phyloP scores from a whole-genome alignment of 2,329 filamentous ascomycete species.

The Cladosporium colombiae region DNA sequence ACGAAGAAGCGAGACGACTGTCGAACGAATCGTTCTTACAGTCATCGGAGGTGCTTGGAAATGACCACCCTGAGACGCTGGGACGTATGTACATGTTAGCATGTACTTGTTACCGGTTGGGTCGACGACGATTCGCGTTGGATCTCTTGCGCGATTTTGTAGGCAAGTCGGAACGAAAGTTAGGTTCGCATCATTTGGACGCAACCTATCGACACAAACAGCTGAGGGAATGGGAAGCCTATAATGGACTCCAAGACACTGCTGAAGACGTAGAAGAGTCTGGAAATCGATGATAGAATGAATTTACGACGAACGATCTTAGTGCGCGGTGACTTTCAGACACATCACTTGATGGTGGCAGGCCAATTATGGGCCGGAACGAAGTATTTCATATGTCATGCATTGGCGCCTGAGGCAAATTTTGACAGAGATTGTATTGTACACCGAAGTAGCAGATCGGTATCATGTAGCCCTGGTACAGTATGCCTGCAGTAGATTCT shows the following conservation, averaged over 20 bases:
- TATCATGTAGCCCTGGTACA: background rate
- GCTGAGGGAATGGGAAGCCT: background rate
- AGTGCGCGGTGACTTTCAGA: background rate
- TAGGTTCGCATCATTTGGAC: background rate
- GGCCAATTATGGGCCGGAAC: too few relatives aligned
- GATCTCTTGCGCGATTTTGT: background rate
- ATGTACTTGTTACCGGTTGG: rapidly evolving
- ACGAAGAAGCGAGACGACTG: background rate
- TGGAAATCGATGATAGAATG: background rate
- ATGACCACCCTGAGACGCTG: background rate
- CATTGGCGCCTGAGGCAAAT: background rate
- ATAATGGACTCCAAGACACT: background rate
- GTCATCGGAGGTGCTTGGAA: background rate
- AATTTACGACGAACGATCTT: too few relatives aligned
- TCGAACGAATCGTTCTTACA: background rate
- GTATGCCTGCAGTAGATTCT: background rate
- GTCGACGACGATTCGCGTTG: background rate
- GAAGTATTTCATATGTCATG: background rate
- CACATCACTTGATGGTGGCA: background rate
- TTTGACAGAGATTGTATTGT: background rate
- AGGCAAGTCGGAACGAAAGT: background rate
- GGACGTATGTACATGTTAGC: background rate
- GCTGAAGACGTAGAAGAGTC: background rate
- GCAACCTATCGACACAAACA: background rate
- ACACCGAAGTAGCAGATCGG: background rate